Evolutionary conservation across 2,329 filamentous ascomycete species (phyloP), one percentile per base, ranked within the genome.

Genomic region (Diaporthe eres): DNA sequence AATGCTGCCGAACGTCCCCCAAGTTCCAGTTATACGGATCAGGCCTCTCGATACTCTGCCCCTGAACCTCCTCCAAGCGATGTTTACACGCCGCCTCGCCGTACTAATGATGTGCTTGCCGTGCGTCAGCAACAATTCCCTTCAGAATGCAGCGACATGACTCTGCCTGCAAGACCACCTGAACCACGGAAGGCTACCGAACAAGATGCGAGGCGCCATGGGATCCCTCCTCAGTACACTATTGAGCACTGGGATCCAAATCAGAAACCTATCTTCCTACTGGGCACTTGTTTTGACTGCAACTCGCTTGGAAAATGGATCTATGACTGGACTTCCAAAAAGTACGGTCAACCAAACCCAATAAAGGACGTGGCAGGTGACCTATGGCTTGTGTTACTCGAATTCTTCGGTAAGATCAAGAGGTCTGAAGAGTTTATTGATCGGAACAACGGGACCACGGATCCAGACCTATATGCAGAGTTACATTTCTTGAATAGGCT

Each of bases 341-440:
- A 7, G 13, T 7, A 55, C 13, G 51, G 51, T 28, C n/a, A 37
- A 37, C 10, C n/a, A 31, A 31, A 2, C 12, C 51, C 51, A 7
- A 28, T 55, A 25, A 2, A 3, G 13, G 25, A 28, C 1, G 25
- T 55, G 10, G n/a, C 51, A 28, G 25, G 51, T 55, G 51, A 55
- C 51, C 4, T 55, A 13, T 55, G 51, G 51, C 51, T 55, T 15
- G 5, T 31, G 12, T 15, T 55, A 76, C 98, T 98, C 84, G 94
- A 98, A 85, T 89, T 98, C 60, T 94, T 95, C 19, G 95, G 95
- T 83, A 98, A 98, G 87, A 91, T 98, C 84, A 98, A 97, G 90
- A 92, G 94, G 75, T 94, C 95, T 61, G 94, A 97, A 80, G 94
- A 96, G 84, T 91, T 89, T 78, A 89, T 95, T 77, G 88, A 90